phyloP scores from a whole-genome alignment of 805 yeast genomes.

The Brettanomyces anomalus region DNA sequence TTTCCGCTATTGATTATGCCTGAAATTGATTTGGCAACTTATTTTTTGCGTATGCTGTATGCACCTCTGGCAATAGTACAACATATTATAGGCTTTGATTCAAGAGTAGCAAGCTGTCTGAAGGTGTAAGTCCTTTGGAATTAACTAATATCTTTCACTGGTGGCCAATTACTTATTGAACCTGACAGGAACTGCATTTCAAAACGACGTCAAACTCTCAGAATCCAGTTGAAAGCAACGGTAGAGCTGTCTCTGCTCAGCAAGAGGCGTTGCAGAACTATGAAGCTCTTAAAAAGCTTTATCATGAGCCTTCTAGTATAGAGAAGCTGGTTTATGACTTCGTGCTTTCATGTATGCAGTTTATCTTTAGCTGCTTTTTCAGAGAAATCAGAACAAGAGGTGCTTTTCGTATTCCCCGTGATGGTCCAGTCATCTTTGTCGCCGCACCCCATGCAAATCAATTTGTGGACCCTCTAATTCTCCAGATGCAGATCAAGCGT shows the following conservation, averaged over 20 bases:
- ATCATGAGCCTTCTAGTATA: slow-evolving; percentile 29
- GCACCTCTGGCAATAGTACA: too few relatives aligned
- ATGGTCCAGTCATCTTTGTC: slow-evolving; percentile 66
- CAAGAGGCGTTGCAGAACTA: slow-evolving; percentile 6
- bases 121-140: too few relatives aligned
- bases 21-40: too few relatives aligned
- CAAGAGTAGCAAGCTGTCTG: too few relatives aligned
- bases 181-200: too few relatives aligned
- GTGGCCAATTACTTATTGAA: too few relatives aligned
- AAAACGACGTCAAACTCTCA: too few relatives aligned
- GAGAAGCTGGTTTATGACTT: slow-evolving; percentile 41
- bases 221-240: too few relatives aligned
- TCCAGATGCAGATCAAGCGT: slow-evolving; percentile 68
- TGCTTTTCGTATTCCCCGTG: slow-evolving; percentile 49
- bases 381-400: slow-evolving; percentile 70
- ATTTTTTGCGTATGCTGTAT: too few relatives aligned
- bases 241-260: slow-evolving; percentile 1
- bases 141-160: too few relatives aligned
- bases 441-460: slow-evolving; percentile 86
- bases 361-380: slow-evolving; percentile 52
- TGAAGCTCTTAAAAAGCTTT: slow-evolving; percentile 12
- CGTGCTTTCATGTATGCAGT: slow-evolving; percentile 38
- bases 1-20: too few relatives aligned
- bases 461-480: slow-evolving; percentile 65
- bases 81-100: too few relatives aligned